Conservation (phyloP, 306 rosid species). For the Malus orientalis region DNA sequence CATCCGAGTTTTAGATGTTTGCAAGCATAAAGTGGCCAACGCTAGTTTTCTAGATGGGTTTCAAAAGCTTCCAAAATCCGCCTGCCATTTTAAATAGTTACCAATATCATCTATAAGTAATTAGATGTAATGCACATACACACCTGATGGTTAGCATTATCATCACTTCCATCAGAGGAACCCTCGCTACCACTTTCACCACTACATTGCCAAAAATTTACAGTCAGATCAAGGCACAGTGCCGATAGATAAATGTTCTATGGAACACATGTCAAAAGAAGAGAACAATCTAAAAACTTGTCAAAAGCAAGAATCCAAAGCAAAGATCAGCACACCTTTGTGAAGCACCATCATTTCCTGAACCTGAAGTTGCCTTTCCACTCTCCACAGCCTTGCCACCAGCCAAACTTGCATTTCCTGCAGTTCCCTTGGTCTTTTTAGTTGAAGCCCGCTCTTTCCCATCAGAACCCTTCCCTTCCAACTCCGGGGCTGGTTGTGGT, state of each 20-base stretch:
- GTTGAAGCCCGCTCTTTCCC: conserved; percentile 63
- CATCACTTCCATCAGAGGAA: conserved; percentile 83
- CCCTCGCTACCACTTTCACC: conserved; percentile 86
- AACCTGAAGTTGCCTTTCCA: conserved; percentile 80
- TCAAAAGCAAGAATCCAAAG: conserved; percentile 6
- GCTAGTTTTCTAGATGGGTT: background rate
- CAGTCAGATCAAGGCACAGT: background rate
- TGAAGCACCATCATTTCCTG: conserved; percentile 84
- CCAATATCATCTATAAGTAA: background rate
- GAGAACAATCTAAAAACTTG: conserved; percentile 4
- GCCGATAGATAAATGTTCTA: background rate
- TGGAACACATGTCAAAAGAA: background rate
- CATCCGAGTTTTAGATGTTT: background rate
- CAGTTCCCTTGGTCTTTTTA: conserved; percentile 60
- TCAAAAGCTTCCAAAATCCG: background rate
- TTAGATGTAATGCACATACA: background rate
- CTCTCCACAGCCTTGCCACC: conserved; percentile 65
- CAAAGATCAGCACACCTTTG: conserved; percentile 57
- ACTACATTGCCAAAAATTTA: conserved; percentile 28
- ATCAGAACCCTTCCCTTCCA: conserved; percentile 57
- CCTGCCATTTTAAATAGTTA: conserved; percentile 5
- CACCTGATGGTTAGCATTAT: conserved; percentile 76
- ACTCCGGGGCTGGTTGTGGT: conserved; percentile 36
- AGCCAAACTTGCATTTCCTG: conserved; percentile 34
- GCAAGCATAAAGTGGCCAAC: background rate